phyloP scores from a whole-genome alignment of 176 grass and related monocot species.

The Pontederia paniculata region DNA sequence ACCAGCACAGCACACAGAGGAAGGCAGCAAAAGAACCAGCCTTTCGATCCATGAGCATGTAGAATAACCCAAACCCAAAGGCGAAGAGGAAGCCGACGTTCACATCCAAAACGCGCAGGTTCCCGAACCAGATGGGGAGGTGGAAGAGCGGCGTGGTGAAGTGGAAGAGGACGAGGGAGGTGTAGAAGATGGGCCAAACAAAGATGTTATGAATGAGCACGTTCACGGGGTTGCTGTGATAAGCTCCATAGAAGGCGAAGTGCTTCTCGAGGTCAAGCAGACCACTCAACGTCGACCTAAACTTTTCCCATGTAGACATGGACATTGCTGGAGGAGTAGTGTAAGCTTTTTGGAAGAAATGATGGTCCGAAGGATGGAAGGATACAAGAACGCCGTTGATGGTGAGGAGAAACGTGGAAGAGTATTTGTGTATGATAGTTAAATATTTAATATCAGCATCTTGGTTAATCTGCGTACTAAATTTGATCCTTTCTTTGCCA shows the following conservation, averaged over 20 bases:
- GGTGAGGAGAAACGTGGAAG: too few relatives aligned
- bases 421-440: too few relatives aligned
- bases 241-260: constrained; percentile 66
- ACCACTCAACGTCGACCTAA: constrained; percentile 20
- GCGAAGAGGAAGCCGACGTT: constrained; percentile 5
- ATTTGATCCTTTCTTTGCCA: too few relatives aligned
- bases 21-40: constrained; percentile 7
- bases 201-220: constrained; percentile 55
- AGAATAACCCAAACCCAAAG: constrained; percentile 4
- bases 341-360: too few relatives aligned
- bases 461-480: too few relatives aligned
- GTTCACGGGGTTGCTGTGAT: constrained; percentile 74
- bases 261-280: constrained; percentile 83
- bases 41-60: constrained; percentile 6
- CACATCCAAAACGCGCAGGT: background rate
- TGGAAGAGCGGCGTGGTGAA: constrained; percentile 6
- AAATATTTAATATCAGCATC: too few relatives aligned
- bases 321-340: too few relatives aligned
- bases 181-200: constrained; percentile 51
- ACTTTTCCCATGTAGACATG: too few relatives aligned
- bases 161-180: constrained; percentile 23
- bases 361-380: too few relatives aligned
- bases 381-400: too few relatives aligned
- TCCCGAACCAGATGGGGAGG: constrained; percentile 11
- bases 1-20: constrained; percentile 14